These are phyloP conservation scores for Hexamita inflata DNA, from an alignment of 208 protist genomes.

Conservation along the genomic window DNA sequence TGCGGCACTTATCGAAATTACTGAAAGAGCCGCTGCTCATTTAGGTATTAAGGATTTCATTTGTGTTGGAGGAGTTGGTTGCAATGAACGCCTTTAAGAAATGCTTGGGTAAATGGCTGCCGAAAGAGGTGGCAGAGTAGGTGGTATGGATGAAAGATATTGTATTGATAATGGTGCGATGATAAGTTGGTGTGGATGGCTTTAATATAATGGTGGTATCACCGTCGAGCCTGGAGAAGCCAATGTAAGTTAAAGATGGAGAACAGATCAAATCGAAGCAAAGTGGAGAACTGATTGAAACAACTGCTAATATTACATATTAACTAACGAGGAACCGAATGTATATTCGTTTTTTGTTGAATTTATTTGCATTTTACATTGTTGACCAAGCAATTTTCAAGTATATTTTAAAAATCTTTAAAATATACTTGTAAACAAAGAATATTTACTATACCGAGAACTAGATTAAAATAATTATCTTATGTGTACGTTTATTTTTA, in stretches of 20 bases:
- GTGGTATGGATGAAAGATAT: slow-evolving; percentile 82
- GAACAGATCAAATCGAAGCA: slow-evolving; percentile 81
- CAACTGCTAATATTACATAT: too few relatives aligned
- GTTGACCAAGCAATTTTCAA: too few relatives aligned
- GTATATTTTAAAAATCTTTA: too few relatives aligned
- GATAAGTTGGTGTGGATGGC: slow-evolving; percentile 88
- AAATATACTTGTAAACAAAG: too few relatives aligned
- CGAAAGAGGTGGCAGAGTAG: slow-evolving; percentile 31
- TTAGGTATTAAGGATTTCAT: slow-evolving; percentile 74
- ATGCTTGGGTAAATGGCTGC: slow-evolving; percentile 44
- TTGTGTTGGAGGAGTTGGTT: slow-evolving; percentile 95
- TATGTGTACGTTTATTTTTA: too few relatives aligned
- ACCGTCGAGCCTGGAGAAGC: slow-evolving; percentile 44
- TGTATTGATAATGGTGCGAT: slow-evolving; percentile 99
- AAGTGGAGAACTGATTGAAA: too few relatives aligned
- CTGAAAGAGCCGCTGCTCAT: slow-evolving; percentile 94
- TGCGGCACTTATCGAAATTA: slow-evolving; percentile 94
- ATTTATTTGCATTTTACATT: too few relatives aligned
- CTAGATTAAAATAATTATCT: too few relatives aligned
- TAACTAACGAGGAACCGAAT: too few relatives aligned
- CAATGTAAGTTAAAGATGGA: slow-evolving; percentile 56
- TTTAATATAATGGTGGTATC: slow-evolving; percentile 57
- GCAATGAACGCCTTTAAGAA: slow-evolving; percentile 51
- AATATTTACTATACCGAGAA: too few relatives aligned
- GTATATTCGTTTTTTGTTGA: too few relatives aligned